Conservation (phyloP, 441 rosid genomes). For the Eruca vesicaria region DNA sequence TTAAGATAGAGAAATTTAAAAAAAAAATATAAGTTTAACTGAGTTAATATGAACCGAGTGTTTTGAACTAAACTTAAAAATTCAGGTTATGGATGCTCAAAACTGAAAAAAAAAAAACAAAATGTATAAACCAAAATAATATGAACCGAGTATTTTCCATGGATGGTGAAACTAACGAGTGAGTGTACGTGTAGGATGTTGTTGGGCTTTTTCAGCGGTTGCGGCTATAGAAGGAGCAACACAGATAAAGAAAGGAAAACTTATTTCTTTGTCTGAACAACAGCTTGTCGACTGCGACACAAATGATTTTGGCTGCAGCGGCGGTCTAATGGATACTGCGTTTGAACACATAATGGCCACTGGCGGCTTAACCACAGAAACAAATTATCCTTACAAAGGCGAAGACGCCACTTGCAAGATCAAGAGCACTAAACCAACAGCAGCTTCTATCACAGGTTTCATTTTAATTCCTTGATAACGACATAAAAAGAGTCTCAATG, state of each 20-base stretch:
- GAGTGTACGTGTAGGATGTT: conserved; percentile 34
- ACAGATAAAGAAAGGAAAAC: conserved; percentile 35
- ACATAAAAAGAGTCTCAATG: background rate
- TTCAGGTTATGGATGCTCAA: background rate
- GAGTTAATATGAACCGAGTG: background rate
- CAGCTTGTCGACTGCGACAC: conserved; percentile 36
- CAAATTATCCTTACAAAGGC: conserved; percentile 41
- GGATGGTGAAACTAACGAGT: background rate
- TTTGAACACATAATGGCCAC: conserved; percentile 37
- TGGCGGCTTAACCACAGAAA: conserved; percentile 42
- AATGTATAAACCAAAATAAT: too few species aligned
- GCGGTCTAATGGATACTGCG: conserved; percentile 43
- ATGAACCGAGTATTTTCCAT: background rate
- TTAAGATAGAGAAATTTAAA: background rate
- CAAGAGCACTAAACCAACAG: background rate
- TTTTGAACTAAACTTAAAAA: background rate
- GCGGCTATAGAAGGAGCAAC: conserved; percentile 45
- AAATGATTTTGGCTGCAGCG: conserved; percentile 28
- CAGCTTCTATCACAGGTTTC: conserved; percentile 31
- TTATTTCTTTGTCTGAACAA: conserved; percentile 37
- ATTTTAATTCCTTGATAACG: background rate
- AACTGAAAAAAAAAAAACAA: background rate
- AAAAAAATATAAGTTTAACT: background rate
- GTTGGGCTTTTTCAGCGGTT: conserved; percentile 54
- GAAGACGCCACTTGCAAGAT: conserved; percentile 36